phyloP scores from a whole-genome alignment of 2,329 filamentous ascomycete genomes.

The Talaromyces sp. region DNA sequence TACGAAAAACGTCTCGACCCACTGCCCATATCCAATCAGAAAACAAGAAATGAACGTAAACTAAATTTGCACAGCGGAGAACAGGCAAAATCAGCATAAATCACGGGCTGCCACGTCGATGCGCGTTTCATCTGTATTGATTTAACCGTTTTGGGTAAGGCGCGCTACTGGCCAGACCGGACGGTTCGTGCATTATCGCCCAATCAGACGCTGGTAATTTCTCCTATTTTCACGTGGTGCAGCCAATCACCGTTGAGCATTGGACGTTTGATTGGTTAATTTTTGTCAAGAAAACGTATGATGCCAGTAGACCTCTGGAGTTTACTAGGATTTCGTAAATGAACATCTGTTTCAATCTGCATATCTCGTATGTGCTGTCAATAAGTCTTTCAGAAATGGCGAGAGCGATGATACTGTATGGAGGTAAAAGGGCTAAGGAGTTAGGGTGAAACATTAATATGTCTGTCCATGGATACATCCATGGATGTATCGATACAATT shows the following conservation, averaged over 20 bases:
- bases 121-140: constrained; percentile 13
- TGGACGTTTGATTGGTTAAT: not conserved
- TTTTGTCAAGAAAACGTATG: not conserved
- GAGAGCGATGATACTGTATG: not conserved
- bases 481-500: too few species aligned
- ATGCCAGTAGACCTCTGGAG: too few species aligned
- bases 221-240: not conserved
- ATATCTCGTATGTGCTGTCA: not conserved
- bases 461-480: not conserved
- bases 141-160: constrained; percentile 11
- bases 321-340: not conserved
- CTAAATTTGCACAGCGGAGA: not conserved
- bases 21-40: not conserved
- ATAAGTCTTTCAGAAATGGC: not conserved
- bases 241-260: not conserved
- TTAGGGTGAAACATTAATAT: not conserved
- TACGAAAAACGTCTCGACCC: not conserved
- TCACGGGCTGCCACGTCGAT: not conserved
- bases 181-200: not conserved
- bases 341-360: not conserved
- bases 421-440: not conserved
- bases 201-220: not conserved
- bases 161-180: not conserved
- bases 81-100: not conserved
- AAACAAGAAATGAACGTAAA: not conserved